Evolutionary conservation across 2,329 filamentous ascomycete genomes (phyloP), one percentile per base, ranked within the genome.

Genomic region (Hypoxylon sp.): DNA sequence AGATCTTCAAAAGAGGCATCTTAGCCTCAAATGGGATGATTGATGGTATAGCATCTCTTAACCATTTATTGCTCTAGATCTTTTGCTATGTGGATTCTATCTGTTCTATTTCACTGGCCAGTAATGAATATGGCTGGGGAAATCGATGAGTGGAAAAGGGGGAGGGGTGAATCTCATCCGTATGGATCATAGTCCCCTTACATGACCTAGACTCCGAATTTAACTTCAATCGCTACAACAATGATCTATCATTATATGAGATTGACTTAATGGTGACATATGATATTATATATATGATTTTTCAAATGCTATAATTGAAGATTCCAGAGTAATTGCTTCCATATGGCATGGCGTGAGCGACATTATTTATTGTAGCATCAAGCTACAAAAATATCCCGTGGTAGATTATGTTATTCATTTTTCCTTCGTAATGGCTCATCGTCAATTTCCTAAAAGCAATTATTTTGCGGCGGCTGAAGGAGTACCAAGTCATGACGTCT

Each of bases 1-100:
- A 47, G 67, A 77, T 8, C 72, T 89, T 44, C 79, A 81, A 22
- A 76, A 77, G 3, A 82, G 79, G 59, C 81, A 82, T 59, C 74
- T 77, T 13, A 79, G 76, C 52, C 68, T 87, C 64, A 76, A 75
- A 17, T 73, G 71, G 71, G 70, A 69, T 64, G 62, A 44, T 43
- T 63, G 39, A 61, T 53, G 26, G 1, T 30, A 15, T 47, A 7
- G 24, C 15, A 17, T 6, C n/a, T n/a, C n/a, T n/a, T n/a, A n/a
- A 28, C 44, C 1, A 24, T 2, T 10, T 34, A 15, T 34, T 34
- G 32, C 32, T 34, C 11, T 26, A 7, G 24, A 7, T 26, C 3
- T 8, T 24, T 44, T 43, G 39, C 39, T 43, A 17, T 10, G 20
- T 46, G 20, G 20, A 6, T 46, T 20, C 24, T 17, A 28, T n/a